A percentile compares a stretch with the other conserved stretches of the same genome.
These are phyloP conservation scores for Lactuca saligna DNA, from an alignment of 129 eudicot species.

Conservation along the genomic window DNA sequence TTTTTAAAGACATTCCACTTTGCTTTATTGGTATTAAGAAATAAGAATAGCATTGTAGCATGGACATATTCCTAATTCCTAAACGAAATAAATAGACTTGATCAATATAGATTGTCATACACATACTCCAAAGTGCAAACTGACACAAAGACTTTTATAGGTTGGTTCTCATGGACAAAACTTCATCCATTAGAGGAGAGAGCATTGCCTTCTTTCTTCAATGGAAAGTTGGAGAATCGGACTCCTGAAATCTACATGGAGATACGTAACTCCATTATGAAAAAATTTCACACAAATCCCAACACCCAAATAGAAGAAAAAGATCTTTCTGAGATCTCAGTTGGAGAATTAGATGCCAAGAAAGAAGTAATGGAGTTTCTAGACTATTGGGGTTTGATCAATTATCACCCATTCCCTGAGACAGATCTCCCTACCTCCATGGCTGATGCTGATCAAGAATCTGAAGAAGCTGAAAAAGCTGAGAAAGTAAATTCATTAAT, in stretches of 20 bases:
- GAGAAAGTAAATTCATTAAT: slow-evolving; percentile 51
- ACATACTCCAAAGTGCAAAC: slow-evolving; percentile 4
- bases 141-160: slow-evolving; percentile 37
- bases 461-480: slow-evolving; percentile 47
- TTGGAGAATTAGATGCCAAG: slow-evolving; percentile 68
- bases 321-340: slow-evolving; percentile 70
- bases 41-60: too few species aligned
- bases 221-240: slow-evolving; percentile 71
- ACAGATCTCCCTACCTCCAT: slow-evolving; percentile 29
- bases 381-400: slow-evolving; percentile 97
- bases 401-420: slow-evolving; percentile 78
- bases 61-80: too few species aligned
- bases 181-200: slow-evolving; percentile 80
- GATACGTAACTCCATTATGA: slow-evolving; percentile 84
- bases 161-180: slow-evolving; percentile 95
- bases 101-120: neutral
- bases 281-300: slow-evolving; percentile 66
- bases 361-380: slow-evolving; percentile 92
- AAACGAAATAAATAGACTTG: too few species aligned
- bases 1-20: too few species aligned
- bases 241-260: slow-evolving; percentile 77
- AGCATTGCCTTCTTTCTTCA: slow-evolving; percentile 77
- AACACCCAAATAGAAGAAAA: slow-evolving; percentile 51
- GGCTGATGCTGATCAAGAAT: slow-evolving; percentile 45
- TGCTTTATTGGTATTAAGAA: too few species aligned